phyloP scores from a whole-genome alignment of 176 grass and related monocot species.

The Oryza coarctata region DNA sequence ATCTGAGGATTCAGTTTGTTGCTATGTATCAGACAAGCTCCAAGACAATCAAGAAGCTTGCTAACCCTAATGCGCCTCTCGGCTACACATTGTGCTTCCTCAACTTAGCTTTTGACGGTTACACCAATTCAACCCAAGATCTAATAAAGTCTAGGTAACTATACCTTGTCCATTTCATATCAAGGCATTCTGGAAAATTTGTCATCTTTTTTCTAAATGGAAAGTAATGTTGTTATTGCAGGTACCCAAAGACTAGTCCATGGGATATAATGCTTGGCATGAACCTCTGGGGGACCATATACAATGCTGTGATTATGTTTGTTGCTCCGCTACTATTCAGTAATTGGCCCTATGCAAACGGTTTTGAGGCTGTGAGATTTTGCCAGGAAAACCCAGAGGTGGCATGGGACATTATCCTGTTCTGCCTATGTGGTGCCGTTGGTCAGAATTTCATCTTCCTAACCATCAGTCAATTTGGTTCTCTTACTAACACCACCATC shows the following conservation, averaged over 20 bases:
- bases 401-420: conserved; percentile 88
- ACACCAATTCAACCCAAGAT: conserved; percentile 98
- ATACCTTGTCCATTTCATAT: neutral
- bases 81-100: conserved; percentile 93
- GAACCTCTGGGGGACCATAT: conserved; percentile 97
- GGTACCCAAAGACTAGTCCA: conserved; percentile 85
- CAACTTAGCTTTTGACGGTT: conserved; percentile 98
- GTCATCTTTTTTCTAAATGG: neutral
- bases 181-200: neutral
- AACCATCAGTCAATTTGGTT: conserved; percentile 93
- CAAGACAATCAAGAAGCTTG: conserved; percentile 97
- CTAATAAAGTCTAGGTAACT: conserved; percentile 86
- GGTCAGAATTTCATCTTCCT: conserved; percentile 99
- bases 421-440: conserved; percentile 77
- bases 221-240: conserved; percentile 30
- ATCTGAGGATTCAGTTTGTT: conserved; percentile 24
- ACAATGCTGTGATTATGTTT: conserved; percentile 89
- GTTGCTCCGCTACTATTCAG: conserved; percentile 52
- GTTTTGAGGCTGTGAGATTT: conserved; percentile 80
- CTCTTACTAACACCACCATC: conserved; percentile 94
- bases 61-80: conserved; percentile 93
- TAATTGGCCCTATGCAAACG: conserved; percentile 80
- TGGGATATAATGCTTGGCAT: conserved; percentile 99
- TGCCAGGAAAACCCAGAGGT: conserved; percentile 84
- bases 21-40: conserved; percentile 77